These are phyloP conservation scores for Capsaspora owczarzaki DNA, from an alignment of 78 protist genomes.

Conservation along the genomic window DNA sequence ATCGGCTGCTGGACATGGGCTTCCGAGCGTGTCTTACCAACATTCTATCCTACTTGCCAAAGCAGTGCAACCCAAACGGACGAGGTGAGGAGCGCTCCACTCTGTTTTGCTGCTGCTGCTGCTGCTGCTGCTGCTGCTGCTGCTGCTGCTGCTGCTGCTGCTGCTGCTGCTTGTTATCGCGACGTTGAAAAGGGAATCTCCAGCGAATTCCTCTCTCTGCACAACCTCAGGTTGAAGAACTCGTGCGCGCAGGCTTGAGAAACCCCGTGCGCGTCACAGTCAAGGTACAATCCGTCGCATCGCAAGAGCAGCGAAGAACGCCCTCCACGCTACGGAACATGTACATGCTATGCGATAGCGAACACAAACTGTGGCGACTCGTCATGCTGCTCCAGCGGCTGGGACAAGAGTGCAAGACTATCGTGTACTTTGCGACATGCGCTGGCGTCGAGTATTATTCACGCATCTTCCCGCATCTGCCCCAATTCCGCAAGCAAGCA, in stretches of 20 bases:
- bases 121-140: too few relatives aligned
- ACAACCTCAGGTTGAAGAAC: too few relatives aligned
- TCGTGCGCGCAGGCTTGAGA: conserved; percentile 40
- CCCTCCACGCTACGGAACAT: conserved; percentile 35
- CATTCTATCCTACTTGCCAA: conserved; percentile 7
- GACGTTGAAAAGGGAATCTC: too few relatives aligned
- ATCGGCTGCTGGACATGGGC: conserved; percentile 95
- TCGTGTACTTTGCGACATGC: conserved; percentile 64
- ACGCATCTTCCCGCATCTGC: background rate
- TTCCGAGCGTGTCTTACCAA: conserved; percentile 75
- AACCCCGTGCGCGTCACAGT: conserved; percentile 52
- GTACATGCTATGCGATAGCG: background rate
- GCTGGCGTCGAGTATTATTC: conserved; percentile 57
- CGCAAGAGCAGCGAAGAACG: background rate
- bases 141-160: too few relatives aligned
- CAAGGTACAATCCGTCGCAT: background rate
- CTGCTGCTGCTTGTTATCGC: too few relatives aligned
- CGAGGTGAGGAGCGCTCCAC: too few relatives aligned
- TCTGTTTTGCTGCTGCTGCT: too few relatives aligned
- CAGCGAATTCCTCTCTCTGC: too few relatives aligned
- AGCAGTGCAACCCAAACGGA: conserved; percentile 53
- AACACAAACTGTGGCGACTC: conserved; percentile 23
- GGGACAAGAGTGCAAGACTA: background rate
- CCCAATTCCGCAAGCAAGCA: background rate
- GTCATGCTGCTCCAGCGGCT: background rate